Conservation (phyloP, 148 eudicot genomes). For the Chenopodium formosanum region DNA sequence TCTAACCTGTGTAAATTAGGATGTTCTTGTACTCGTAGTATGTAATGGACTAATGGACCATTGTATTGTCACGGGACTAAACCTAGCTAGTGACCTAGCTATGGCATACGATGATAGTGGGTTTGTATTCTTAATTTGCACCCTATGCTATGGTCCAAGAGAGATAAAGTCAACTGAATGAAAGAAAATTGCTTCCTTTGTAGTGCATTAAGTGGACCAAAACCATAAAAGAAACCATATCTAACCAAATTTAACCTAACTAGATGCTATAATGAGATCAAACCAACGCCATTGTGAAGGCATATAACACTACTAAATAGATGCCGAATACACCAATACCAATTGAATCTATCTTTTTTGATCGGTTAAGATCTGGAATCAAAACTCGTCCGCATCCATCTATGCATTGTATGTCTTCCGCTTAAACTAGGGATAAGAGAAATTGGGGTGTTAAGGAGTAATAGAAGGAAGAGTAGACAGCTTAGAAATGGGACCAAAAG, state of each 20-base stretch:
- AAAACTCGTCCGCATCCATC: not conserved
- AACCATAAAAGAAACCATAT: not conserved
- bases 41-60: not conserved
- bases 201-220: slow-evolving; percentile 23
- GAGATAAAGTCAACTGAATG: not conserved
- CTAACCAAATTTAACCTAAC: not conserved
- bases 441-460: not conserved
- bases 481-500: slow-evolving; percentile 12
- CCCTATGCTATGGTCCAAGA: not conserved
- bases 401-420: not conserved
- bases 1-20: not conserved
- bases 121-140: not conserved
- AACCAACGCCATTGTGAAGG: not conserved
- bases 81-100: not conserved
- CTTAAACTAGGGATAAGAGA: not conserved
- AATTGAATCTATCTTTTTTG: not conserved
- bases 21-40: not conserved
- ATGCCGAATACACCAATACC: too few relatives aligned
- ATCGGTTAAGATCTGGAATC: not conserved
- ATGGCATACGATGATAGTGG: not conserved
- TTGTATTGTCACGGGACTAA: not conserved
- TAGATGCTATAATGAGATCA: not conserved
- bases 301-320: not conserved
- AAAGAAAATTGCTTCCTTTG: not conserved
- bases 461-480: not conserved